These are phyloP conservation scores for Piper longum DNA, from an alignment of 164 flowering plant genomes.

Conservation along the genomic window DNA sequence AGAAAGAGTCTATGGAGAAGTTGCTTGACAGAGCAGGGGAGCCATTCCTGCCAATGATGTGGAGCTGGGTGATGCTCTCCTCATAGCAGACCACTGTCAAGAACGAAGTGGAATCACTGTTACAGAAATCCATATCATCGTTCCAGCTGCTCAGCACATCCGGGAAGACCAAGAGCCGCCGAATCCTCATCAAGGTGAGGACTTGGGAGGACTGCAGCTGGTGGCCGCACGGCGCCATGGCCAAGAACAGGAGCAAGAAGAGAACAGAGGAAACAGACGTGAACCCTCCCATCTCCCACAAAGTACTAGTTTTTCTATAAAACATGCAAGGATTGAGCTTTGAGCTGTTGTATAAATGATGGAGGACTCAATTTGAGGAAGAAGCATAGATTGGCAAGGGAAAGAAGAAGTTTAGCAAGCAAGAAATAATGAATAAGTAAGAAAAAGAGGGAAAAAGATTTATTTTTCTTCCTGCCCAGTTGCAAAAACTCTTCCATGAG, in stretches of 20 bases:
- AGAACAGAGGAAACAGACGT: conserved; percentile 7
- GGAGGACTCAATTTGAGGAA: too few relatives aligned
- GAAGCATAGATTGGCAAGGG: too few relatives aligned
- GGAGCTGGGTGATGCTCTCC: conserved; percentile 65
- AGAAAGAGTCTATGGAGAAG: conserved; percentile 68
- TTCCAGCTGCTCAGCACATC: conserved; percentile 52
- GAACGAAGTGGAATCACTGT: conserved; percentile 35
- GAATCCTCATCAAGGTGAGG: conserved; percentile 51
- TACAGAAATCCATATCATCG: conserved; percentile 58
- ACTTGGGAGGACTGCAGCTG: conserved; percentile 57
- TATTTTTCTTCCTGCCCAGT: too few relatives aligned
- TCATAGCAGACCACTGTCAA: conserved; percentile 79
- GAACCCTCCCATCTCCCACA: conserved; percentile 5
- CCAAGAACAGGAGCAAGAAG: conserved; percentile 12
- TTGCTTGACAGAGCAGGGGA: conserved; percentile 34
- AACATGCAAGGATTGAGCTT: too few relatives aligned
- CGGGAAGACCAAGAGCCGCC: conserved; percentile 45
- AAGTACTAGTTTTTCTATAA: too few relatives aligned
- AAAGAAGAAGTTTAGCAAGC: too few relatives aligned
- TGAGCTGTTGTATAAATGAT: too few relatives aligned
- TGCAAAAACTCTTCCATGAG: too few relatives aligned
- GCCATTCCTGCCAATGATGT: conserved; percentile 41
- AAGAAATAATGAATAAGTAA: too few relatives aligned
- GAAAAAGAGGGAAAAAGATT: too few relatives aligned
- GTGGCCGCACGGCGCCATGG: conserved; percentile 11